These are phyloP conservation scores for Glycine latifolia DNA, from an alignment of 306 rosid species.

Conservation along the genomic window DNA sequence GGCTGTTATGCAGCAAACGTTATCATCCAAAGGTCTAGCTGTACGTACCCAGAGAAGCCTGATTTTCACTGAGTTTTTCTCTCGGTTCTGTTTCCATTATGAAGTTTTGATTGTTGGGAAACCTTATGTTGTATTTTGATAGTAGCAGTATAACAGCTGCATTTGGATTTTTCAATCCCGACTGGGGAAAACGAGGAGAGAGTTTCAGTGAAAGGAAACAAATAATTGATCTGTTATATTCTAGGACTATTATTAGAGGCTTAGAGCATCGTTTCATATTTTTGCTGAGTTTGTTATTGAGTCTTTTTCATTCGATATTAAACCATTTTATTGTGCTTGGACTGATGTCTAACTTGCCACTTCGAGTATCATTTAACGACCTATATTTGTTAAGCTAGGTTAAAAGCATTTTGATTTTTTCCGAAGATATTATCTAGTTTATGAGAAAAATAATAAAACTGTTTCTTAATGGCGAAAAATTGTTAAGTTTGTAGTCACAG, in stretches of 20 bases:
- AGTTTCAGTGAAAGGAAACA: constrained; percentile 5
- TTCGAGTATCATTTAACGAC: background rate
- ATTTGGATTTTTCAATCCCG: constrained; percentile 23
- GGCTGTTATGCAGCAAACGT: constrained; percentile 84
- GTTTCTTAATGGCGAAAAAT: background rate
- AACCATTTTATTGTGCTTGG: background rate
- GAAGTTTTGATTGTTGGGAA: constrained; percentile 30
- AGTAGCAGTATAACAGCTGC: background rate
- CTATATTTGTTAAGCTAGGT: background rate
- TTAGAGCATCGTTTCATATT: background rate
- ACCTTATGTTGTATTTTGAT: constrained; percentile 23
- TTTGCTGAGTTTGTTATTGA: constrained; percentile 11
- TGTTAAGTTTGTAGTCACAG: no score
- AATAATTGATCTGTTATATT: background rate
- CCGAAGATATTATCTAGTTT: background rate
- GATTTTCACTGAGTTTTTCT: constrained; percentile 54
- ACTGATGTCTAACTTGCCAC: background rate
- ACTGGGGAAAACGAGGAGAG: background rate
- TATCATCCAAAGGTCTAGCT: constrained; percentile 86
- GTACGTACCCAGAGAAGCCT: constrained; percentile 90
- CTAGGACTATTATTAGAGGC: background rate
- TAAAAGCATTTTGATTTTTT: background rate
- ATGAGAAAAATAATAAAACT: background rate
- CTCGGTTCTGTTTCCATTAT: background rate
- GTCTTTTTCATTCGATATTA: background rate